Evolutionary conservation across 768 basidiomycete species (phyloP).

Genomic region (Neoboletus brunneissimus): DNA sequence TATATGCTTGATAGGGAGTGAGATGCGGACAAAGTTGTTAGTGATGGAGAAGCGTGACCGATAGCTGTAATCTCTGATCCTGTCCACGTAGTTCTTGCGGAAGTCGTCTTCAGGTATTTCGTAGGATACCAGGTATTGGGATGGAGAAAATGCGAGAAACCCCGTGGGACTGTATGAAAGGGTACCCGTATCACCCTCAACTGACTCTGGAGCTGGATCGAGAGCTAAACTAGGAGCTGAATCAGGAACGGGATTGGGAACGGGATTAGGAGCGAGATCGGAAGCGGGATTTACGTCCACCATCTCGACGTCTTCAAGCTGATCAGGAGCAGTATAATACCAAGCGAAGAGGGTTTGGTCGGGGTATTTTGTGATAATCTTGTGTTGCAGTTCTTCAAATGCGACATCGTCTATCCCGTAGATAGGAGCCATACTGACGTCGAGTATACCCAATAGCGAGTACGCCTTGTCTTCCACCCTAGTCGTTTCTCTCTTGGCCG

Average conservation of each 20-base stretch:
- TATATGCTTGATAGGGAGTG: slow-evolving; percentile 18
- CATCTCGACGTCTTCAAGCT: slow-evolving; percentile 14
- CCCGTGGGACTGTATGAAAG: slow-evolving; percentile 16
- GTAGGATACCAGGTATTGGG: slow-evolving; percentile 18
- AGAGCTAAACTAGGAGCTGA: background rate
- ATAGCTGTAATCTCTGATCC: slow-evolving; percentile 10
- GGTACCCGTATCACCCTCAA: background rate
- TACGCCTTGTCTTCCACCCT: slow-evolving; percentile 31
- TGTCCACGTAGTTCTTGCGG: slow-evolving; percentile 16
- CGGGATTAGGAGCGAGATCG: background rate
- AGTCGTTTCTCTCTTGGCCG: slow-evolving; percentile 23
- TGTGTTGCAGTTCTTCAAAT: slow-evolving; percentile 26
- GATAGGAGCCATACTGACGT: slow-evolving; percentile 14
- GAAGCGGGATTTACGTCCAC: background rate
- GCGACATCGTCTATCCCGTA: slow-evolving; percentile 28
- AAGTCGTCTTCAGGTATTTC: slow-evolving; percentile 23
- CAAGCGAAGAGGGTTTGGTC: slow-evolving; percentile 31
- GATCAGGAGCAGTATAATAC: slow-evolving; percentile 8
- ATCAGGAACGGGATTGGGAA: background rate
- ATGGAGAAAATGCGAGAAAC: slow-evolving; percentile 24
- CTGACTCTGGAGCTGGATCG: background rate
- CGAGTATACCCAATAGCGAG: slow-evolving; percentile 29
- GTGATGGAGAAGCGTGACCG: slow-evolving; percentile 16
- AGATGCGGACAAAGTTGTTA: slow-evolving; percentile 23
- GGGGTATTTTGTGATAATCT: slow-evolving; percentile 16